Percentiles rank a stretch among this genome's conserved stretches.
Evolutionary conservation across 768 basidiomycete species (phyloP).

Genomic region (Lactarius evosmus): DNA sequence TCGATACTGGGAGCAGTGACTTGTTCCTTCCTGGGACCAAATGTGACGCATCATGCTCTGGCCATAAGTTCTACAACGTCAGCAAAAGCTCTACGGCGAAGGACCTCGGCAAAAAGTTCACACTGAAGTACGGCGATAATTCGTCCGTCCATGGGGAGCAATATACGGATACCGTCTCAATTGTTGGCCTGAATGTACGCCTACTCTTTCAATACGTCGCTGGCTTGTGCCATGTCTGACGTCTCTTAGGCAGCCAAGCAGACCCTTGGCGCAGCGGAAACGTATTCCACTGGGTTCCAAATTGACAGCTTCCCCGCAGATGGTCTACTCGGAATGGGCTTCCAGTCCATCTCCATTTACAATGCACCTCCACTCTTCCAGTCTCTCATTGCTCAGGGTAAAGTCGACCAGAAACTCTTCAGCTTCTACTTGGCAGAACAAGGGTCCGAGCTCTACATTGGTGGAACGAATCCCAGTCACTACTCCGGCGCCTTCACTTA

Average conservation of each 20-base stretch:
- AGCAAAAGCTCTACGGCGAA: conserved; percentile 26
- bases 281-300: conserved; percentile 38
- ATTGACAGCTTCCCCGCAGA: conserved; percentile 36
- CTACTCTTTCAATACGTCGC: neutral
- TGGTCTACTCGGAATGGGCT: conserved; percentile 44
- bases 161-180: conserved; percentile 43
- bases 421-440: conserved; percentile 45
- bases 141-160: conserved; percentile 39
- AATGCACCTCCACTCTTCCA: conserved; percentile 35
- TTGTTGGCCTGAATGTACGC: conserved; percentile 37
- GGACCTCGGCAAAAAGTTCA: conserved; percentile 32
- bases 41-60: conserved; percentile 34
- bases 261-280: conserved; percentile 44
- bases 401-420: conserved; percentile 40
- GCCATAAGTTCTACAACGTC: conserved; percentile 12
- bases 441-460: conserved; percentile 28
- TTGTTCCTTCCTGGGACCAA: conserved; percentile 36
- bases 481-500: conserved; percentile 11
- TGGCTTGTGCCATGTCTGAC: neutral
- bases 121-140: conserved; percentile 41
- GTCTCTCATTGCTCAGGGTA: conserved; percentile 41
- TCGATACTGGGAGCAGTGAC: conserved; percentile 38
- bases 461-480: conserved; percentile 5
- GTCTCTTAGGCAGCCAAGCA: conserved; percentile 35
- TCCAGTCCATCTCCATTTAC: conserved; percentile 31